phyloP scores from a whole-genome alignment of 2,329 filamentous ascomycete genomes.

The Fusarium equiseti region DNA sequence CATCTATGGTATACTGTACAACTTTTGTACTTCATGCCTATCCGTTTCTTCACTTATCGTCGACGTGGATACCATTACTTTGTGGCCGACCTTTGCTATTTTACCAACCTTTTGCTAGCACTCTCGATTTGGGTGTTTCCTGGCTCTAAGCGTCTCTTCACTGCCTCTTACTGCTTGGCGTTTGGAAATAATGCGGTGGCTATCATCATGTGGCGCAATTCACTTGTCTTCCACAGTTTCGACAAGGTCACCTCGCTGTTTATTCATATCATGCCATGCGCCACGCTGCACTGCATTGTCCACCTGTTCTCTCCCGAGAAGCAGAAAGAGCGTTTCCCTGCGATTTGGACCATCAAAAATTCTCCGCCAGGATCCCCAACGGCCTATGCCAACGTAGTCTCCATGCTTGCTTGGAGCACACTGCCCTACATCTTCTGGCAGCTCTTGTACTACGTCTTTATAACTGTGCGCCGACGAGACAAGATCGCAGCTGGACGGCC shows the following conservation, averaged over 20 bases:
- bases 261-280: conserved; percentile 99
- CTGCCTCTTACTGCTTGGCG: conserved; percentile 89
- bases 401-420: conserved; percentile 95
- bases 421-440: conserved; percentile 96
- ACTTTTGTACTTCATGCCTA: conserved; percentile 95
- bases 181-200: conserved; percentile 98
- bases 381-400: conserved; percentile 79
- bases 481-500: conserved; percentile 96
- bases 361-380: conserved; percentile 77
- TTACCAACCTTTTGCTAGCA: conserved; percentile 89
- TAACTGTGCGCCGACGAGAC: conserved; percentile 92
- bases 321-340: conserved; percentile 81
- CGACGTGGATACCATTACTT: conserved; percentile 96
- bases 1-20: conserved; percentile 93
- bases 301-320: conserved; percentile 78
- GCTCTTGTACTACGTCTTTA: conserved; percentile 90
- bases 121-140: conserved; percentile 93
- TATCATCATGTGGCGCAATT: conserved; percentile 99
- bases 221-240: conserved; percentile 96
- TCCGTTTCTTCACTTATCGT: conserved; percentile 92
- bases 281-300: conserved; percentile 90
- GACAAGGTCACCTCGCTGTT: conserved; percentile 99
- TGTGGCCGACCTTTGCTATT: conserved; percentile 96
- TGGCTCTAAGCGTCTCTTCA: conserved; percentile 88
- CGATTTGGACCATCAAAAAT: conserved; percentile 83